Conservation (phyloP, 106 monocot genomes). For the Phalaenopsis aphrodite region DNA sequence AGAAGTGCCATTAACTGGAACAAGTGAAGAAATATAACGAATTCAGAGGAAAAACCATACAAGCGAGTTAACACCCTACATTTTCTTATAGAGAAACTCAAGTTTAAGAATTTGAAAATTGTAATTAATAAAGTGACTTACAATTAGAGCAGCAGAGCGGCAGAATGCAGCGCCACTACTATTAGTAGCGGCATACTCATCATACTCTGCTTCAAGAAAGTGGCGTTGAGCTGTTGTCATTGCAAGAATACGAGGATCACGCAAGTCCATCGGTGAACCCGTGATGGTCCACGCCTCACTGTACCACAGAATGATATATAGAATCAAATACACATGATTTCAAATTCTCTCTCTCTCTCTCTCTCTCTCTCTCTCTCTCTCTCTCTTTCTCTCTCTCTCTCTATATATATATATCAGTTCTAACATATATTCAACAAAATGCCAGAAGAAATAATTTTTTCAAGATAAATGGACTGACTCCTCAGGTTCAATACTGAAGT, state of each 20-base stretch:
- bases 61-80: no score
- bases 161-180: slow-evolving; percentile 80
- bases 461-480: neutral
- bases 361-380: no score
- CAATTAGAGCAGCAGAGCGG: slow-evolving; percentile 85
- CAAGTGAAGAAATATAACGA: neutral
- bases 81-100: neutral
- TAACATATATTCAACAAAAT: neutral
- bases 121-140: slow-evolving; percentile 17
- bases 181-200: slow-evolving; percentile 77
- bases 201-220: slow-evolving; percentile 81
- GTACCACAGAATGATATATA: neutral
- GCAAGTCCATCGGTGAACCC: slow-evolving; percentile 60
- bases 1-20: slow-evolving; percentile 76
- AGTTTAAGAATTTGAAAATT: neutral
- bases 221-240: slow-evolving; percentile 74
- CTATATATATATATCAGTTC: neutral
- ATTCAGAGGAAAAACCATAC: neutral
- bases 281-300: slow-evolving; percentile 72
- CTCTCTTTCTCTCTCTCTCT: no score
- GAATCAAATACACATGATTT: neutral
- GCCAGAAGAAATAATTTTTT: no score
- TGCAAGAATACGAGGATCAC: slow-evolving; percentile 70
- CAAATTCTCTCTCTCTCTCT: no score
- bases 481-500: neutral